Percentiles rank a stretch among this genome's conserved stretches.
Evolutionary conservation across 129 eudicot genomes (phyloP).

Genomic region (Centaurea solstitialis): DNA sequence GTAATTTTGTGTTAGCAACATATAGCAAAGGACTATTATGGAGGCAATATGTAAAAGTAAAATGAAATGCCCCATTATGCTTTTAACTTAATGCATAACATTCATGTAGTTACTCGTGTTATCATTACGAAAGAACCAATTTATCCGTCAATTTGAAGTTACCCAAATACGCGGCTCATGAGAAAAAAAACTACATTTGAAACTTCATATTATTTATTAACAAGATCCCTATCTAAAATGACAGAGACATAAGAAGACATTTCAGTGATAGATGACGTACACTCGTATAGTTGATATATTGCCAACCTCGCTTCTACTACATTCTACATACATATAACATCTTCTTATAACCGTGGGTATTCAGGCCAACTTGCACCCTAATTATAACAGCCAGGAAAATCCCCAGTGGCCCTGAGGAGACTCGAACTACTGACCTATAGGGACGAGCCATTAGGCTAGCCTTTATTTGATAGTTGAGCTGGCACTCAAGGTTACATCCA

Average conservation of each 20-base stretch:
- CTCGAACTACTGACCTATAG: neutral
- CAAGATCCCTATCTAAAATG: neutral
- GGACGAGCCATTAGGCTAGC: neutral
- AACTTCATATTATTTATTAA: conserved; percentile 14
- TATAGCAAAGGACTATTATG: too few relatives aligned
- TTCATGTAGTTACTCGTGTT: neutral
- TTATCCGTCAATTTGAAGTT: neutral
- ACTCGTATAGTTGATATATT: too few relatives aligned
- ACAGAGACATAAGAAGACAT: neutral
- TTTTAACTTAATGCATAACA: conserved; percentile 6
- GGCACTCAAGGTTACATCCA: conserved; percentile 29
- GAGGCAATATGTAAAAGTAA: too few relatives aligned
- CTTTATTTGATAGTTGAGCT: neutral
- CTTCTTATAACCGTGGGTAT: neutral
- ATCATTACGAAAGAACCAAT: conserved; percentile 2
- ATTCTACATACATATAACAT: conserved; percentile 20
- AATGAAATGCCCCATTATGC: conserved; percentile 1
- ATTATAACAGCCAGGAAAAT: neutral
- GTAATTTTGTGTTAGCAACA: too few relatives aligned
- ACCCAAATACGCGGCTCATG: neutral
- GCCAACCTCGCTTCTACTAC: neutral
- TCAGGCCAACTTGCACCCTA: neutral
- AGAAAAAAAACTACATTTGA: conserved; percentile 1
- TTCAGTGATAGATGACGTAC: too few relatives aligned
- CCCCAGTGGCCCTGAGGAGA: neutral